A percentile compares a stretch with the other conserved stretches of the same genome.
These are phyloP conservation scores for Vachellia collinsii DNA, from an alignment of 306 rosid genomes.

Conservation along the genomic window DNA sequence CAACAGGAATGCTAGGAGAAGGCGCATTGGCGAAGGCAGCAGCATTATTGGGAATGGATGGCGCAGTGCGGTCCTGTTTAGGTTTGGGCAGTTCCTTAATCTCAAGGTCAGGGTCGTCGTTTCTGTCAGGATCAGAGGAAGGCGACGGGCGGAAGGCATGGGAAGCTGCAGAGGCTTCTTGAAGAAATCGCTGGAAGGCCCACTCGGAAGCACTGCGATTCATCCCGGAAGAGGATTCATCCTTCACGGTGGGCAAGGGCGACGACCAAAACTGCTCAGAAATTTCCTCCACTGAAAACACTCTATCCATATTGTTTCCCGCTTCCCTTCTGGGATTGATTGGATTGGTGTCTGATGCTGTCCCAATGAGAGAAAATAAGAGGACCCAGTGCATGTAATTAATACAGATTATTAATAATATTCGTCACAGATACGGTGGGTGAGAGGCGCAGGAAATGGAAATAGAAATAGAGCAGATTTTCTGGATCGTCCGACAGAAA, in stretches of 20 bases:
- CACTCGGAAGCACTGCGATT: slow-evolving; percentile 88
- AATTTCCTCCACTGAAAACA: slow-evolving; percentile 78
- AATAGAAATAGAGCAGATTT: not conserved
- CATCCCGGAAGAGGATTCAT: slow-evolving; percentile 58
- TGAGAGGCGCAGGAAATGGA: too few relatives aligned
- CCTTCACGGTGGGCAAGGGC: slow-evolving; percentile 13
- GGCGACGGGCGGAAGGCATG: slow-evolving; percentile 44
- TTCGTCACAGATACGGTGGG: not conserved
- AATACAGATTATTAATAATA: not conserved
- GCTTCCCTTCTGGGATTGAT: slow-evolving; percentile 9
- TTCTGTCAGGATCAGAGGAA: slow-evolving; percentile 44
- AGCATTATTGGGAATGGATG: slow-evolving; percentile 2
- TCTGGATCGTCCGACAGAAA: not conserved
- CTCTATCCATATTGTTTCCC: slow-evolving; percentile 69
- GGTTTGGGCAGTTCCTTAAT: slow-evolving; percentile 32
- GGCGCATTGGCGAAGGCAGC: slow-evolving; percentile 22
- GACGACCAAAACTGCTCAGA: slow-evolving; percentile 78
- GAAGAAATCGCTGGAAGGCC: slow-evolving; percentile 85
- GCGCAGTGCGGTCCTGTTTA: slow-evolving; percentile 2
- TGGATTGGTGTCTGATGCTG: not conserved
- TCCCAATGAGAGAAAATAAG: slow-evolving; percentile 19
- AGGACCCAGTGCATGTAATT: not conserved
- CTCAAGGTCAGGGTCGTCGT: slow-evolving; percentile 44
- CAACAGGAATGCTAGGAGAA: slow-evolving; percentile 44
- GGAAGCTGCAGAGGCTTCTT: slow-evolving; percentile 56